Evolutionary conservation across 2,329 filamentous ascomycete genomes (phyloP).

Genomic region (Sarocladium strictum): DNA sequence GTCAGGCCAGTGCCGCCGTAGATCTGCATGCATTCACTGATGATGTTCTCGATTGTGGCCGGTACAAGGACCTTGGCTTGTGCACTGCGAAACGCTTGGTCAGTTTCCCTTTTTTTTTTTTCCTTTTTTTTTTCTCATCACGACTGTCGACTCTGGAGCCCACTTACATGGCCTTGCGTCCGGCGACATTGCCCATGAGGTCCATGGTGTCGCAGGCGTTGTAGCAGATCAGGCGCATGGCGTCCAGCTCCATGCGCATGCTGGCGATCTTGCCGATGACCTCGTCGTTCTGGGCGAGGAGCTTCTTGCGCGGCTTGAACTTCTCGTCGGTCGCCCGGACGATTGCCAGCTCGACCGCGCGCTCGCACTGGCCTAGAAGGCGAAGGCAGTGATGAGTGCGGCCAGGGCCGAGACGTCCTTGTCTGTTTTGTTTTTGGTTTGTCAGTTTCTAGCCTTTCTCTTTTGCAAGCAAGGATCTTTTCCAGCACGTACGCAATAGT

Average conservation of each 20-base stretch:
- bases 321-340: constrained; percentile 78
- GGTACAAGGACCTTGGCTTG: constrained; percentile 86
- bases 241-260: constrained; percentile 82
- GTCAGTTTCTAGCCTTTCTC: too few relatives aligned
- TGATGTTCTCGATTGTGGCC: constrained; percentile 67
- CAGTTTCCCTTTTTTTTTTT: too few relatives aligned
- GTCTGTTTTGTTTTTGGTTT: too few relatives aligned
- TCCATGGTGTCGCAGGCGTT: constrained; percentile 90
- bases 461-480: too few relatives aligned
- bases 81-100: constrained; percentile 40
- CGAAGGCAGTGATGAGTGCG: constrained; percentile 74
- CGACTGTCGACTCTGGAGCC: too few relatives aligned
- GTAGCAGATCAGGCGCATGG: constrained; percentile 74
- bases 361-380: constrained; percentile 52
- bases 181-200: constrained; percentile 72
- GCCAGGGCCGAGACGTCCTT: constrained; percentile 85
- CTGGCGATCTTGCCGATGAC: constrained; percentile 85
- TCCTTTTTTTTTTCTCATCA: too few relatives aligned
- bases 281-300: constrained; percentile 74
- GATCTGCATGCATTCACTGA: constrained; percentile 86
- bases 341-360: constrained; percentile 81
- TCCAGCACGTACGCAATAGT: constrained; percentile 4
- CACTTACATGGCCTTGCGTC: constrained; percentile 66
- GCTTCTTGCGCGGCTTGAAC: constrained; percentile 79
- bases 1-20: constrained; percentile 81